Base-by-base conservation (phyloP, 2,329 filamentous ascomycete species). In the Fusarium sp. region DNA sequence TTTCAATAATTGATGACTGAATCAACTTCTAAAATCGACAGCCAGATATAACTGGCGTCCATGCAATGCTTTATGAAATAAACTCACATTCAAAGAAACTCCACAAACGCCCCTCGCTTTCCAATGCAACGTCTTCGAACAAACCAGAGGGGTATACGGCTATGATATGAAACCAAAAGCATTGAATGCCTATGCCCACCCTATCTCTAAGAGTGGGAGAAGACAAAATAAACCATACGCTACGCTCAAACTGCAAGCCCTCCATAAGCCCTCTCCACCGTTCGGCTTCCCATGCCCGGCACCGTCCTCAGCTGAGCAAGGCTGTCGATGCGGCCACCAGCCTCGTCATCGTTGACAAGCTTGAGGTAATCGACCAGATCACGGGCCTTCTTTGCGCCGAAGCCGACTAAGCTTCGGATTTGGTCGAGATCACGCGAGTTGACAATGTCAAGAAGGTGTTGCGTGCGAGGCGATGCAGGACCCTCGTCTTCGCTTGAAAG, bases 371-470 rank as follows among this genome's bases (percentile, higher is more conserved):
- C 84, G 7, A 89, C 83, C 33, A 89, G 75, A 66, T 88, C 87
- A 41, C 82, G 80, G 0, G 91, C 91, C 76, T 90, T 91, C 80
- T 93, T 93, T 2, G 87, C 83, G 1, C 91, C 92, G 13, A 94
- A 89, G 3, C 91, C 91, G 39, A 88, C 88, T 2, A 94, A 82
- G 4, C 86, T 80, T 72, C 85, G 86, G 77, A 94, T 93, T 74
- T 86, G 82, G 15, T 80, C 80, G 19, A 90, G 78, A 63, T 94
- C 89, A 48, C 89, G 85, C 20, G 90, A 92, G 80, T 94, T 94
- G 78, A 94, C 87, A 71, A 93, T 90, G 46, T 86, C 82, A 4
- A 94, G 83, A 4, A 94, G 79, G 61, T 86, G 85, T 65, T 83
- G 83, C 8, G 89, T 90, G 5, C 87, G 83, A 2, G 89, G 89